Base-by-base conservation (phyloP, 2,329 filamentous ascomycete genomes). In the Fonsecaea monophora region DNA sequence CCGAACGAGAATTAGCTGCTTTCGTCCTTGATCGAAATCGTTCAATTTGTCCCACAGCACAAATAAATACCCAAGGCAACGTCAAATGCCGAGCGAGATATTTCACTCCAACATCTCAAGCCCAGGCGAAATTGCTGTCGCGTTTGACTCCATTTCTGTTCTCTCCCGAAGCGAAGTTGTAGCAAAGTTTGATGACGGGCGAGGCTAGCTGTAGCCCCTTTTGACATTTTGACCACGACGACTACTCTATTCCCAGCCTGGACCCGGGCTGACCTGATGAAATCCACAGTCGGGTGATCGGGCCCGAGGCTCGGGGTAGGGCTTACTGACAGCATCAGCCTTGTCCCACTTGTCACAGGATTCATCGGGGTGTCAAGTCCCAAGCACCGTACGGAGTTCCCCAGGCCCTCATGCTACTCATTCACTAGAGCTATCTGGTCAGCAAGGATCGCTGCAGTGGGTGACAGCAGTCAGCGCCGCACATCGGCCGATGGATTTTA, bases 401-500 rank as follows among this genome's bases (percentile, higher is more conserved):
- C 45, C 42, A 48, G 18, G 18, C 42, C 42, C 10, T 7, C n/a
- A 10, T 25, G n/a, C 18, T 48, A 48, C 42, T 48, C 18, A 1
- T 45, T n/a, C 40, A 18, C 7, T 18, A 18, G 1, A 30, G 10
- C 18, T 30, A 13, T 50, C 45, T 50, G n/a, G 45, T 50, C 18
- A 50, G 45, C 45, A 10, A 10, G 45, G 45, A 50, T 50, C 12
- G 45, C 21, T 9, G 12, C 45, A 55, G n/a, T 13, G 4, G 30
- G 30, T 32, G 30, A 32, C 30, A 32, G 30, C 35, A 45, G 30
- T 37, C 53, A 37, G 53, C 53, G 53, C 13, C 10, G 15, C 15
- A 15, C 53, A n/a, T 34, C 30, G 53, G 53, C 30, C 30, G 53
- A 55, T 55, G 32, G 53, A 6, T 55, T 55, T 55, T 55, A 55